Percentiles rank a stretch among this genome's conserved stretches.
Conservation (phyloP, 441 rosid species). For the Bruguiera hainesii region DNA sequence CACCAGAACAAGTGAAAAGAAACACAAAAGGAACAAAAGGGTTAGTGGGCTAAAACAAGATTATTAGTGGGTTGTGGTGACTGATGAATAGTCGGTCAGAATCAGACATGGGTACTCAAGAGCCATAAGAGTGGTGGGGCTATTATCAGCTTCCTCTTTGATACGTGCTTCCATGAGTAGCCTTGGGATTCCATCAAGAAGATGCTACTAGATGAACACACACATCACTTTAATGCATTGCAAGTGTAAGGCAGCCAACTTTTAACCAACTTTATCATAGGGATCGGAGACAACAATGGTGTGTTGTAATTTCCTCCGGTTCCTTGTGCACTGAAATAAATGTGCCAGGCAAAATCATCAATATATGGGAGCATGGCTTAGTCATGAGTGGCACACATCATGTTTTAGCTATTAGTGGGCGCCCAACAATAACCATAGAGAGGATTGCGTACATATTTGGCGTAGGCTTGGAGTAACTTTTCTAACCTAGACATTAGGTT, state of each 20-base stretch:
- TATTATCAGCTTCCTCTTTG: not conserved
- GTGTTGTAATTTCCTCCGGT: constrained; percentile 8
- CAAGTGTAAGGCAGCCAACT: constrained; percentile 12
- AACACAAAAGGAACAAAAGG: no score
- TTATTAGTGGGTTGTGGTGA: no score
- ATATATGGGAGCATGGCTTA: not conserved
- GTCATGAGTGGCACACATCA: no score
- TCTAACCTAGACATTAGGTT: no score
- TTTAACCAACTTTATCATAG: constrained; percentile 23
- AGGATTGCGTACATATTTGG: no score
- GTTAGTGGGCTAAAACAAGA: no score
- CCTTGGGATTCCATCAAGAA: not conserved
- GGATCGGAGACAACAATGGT: constrained; percentile 24
- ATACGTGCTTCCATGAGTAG: constrained; percentile 12
- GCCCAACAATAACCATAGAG: not conserved
- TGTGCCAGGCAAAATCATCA: constrained; percentile 16
- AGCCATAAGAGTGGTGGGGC: constrained; percentile 9
- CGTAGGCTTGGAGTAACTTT: no score
- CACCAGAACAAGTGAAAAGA: no score
- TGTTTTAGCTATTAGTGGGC: not conserved
- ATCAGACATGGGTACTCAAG: not conserved
- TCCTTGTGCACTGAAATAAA: constrained; percentile 33
- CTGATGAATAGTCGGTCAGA: not conserved
- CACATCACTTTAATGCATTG: constrained; percentile 25
- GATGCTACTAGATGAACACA: not conserved